These are phyloP conservation scores for Cairneyella variabilis DNA, from an alignment of 495 filamentous ascomycete species.

Conservation along the genomic window DNA sequence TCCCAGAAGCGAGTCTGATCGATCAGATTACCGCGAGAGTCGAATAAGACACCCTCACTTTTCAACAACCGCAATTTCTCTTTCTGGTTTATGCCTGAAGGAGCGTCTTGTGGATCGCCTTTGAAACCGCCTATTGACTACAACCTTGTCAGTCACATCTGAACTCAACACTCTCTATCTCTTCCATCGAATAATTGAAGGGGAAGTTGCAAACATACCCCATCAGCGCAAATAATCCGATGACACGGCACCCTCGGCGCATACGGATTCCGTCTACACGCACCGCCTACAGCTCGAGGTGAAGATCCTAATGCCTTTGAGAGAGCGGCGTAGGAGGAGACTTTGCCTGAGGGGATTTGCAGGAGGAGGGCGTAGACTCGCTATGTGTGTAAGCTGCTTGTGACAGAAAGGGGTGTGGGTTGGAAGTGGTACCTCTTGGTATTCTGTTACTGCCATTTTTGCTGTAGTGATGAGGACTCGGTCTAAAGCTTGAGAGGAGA, in stretches of 20 bases:
- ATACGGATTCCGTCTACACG: slow-evolving; percentile 66
- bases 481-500: not conserved
- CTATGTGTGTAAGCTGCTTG: too few relatives aligned
- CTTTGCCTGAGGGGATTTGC: slow-evolving; percentile 64
- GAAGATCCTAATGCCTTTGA: slow-evolving; percentile 63
- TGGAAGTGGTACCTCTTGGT: slow-evolving; percentile 14
- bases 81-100: slow-evolving; percentile 39
- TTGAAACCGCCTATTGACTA: slow-evolving; percentile 49
- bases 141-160: slow-evolving; percentile 25
- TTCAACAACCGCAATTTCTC: slow-evolving; percentile 43
- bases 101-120: slow-evolving; percentile 46
- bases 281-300: slow-evolving; percentile 76
- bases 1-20: slow-evolving; percentile 35
- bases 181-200: not conserved
- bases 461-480: not conserved
- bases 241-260: slow-evolving; percentile 60
- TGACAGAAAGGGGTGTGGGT: not conserved
- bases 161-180: not conserved
- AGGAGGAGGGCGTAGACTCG: slow-evolving; percentile 45
- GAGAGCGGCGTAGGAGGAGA: slow-evolving; percentile 71
- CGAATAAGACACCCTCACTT: slow-evolving; percentile 46
- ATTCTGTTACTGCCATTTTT: slow-evolving; percentile 20
- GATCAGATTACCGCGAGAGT: slow-evolving; percentile 37
- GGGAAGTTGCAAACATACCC: slow-evolving; percentile 12
- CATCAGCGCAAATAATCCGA: slow-evolving; percentile 36